phyloP scores from a whole-genome alignment of 768 basidiomycete genomes.

The Mycena albidolilacea region DNA sequence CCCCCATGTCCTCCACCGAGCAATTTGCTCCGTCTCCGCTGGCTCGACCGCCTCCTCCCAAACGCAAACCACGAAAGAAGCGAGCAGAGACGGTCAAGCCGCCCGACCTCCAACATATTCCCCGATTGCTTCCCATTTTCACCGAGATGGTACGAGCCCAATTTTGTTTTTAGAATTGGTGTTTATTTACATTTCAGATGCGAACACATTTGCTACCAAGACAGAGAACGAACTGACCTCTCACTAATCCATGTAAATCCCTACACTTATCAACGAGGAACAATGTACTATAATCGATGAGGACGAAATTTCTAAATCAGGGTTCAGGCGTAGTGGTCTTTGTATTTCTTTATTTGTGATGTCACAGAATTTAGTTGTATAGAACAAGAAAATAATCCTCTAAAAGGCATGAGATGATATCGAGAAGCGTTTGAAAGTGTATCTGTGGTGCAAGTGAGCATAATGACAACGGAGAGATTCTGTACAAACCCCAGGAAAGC shows the following conservation, averaged over 20 bases:
- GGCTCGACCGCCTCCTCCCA: slow-evolving; percentile 27
- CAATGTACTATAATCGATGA: slow-evolving; percentile 18
- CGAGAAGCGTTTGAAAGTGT: slow-evolving; percentile 85
- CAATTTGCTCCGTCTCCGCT: slow-evolving; percentile 40
- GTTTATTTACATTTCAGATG: slow-evolving; percentile 25
- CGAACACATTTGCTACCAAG: slow-evolving; percentile 33
- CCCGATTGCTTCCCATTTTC: slow-evolving; percentile 90
- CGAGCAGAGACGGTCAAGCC: slow-evolving; percentile 65
- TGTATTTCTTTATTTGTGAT: slow-evolving; percentile 7
- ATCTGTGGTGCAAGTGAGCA: slow-evolving; percentile 56
- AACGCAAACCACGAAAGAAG: slow-evolving; percentile 61
- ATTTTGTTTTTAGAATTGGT: neutral
- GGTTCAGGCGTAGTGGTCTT: slow-evolving; percentile 16
- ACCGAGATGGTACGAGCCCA: slow-evolving; percentile 84
- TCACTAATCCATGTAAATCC: slow-evolving; percentile 11
- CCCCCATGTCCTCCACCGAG: slow-evolving; percentile 42
- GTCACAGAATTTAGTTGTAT: neutral
- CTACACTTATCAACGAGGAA: slow-evolving; percentile 8
- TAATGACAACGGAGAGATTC: neutral
- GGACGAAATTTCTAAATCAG: slow-evolving; percentile 22
- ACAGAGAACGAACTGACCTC: slow-evolving; percentile 32
- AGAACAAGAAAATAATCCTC: slow-evolving; percentile 2
- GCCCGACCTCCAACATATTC: slow-evolving; percentile 84
- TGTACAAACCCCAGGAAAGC: slow-evolving; percentile 74
- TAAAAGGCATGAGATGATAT: slow-evolving; percentile 72